Conservation (phyloP, 2,329 filamentous ascomycete genomes). For the Phialophora chinensis region DNA sequence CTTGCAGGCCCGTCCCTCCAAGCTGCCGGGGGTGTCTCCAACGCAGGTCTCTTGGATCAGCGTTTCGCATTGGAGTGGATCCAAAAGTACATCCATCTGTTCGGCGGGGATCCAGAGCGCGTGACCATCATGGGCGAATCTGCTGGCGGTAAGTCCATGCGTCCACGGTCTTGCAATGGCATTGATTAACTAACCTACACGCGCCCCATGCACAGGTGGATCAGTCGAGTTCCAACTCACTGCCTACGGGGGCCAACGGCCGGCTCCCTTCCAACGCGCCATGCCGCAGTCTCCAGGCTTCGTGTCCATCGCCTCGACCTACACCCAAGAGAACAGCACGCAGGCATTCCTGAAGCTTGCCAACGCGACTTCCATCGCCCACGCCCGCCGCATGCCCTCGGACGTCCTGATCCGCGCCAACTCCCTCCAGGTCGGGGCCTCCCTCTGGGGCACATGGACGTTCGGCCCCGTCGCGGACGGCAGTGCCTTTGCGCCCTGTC, state of each 20-base stretch:
- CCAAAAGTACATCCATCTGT: slow-evolving; percentile 59
- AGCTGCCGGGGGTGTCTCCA: slow-evolving; percentile 50
- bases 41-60: slow-evolving; percentile 61
- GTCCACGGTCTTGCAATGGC: too few relatives aligned
- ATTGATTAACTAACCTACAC: too few relatives aligned
- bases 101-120: slow-evolving; percentile 59
- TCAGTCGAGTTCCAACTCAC: slow-evolving; percentile 63
- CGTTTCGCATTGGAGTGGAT: slow-evolving; percentile 64
- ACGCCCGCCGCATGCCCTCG: slow-evolving; percentile 52
- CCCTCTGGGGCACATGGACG: slow-evolving; percentile 51
- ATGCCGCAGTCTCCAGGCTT: slow-evolving; percentile 54
- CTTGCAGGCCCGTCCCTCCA: slow-evolving; percentile 54
- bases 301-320: slow-evolving; percentile 44
- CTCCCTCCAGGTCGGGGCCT: slow-evolving; percentile 48
- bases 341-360: slow-evolving; percentile 49
- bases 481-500: slow-evolving; percentile 50
- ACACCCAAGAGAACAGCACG: slow-evolving; percentile 48
- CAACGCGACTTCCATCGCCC: slow-evolving; percentile 53
- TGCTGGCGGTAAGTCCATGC: slow-evolving; percentile 49
- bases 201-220: slow-evolving; percentile 40
- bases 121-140: slow-evolving; percentile 60
- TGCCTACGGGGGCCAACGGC: slow-evolving; percentile 52
- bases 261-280: slow-evolving; percentile 46
- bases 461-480: slow-evolving; percentile 58
- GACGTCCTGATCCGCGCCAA: slow-evolving; percentile 53